phyloP scores from a whole-genome alignment of 225 moss, liverwort and hornwort genomes.

The Polytrichum formosum region DNA sequence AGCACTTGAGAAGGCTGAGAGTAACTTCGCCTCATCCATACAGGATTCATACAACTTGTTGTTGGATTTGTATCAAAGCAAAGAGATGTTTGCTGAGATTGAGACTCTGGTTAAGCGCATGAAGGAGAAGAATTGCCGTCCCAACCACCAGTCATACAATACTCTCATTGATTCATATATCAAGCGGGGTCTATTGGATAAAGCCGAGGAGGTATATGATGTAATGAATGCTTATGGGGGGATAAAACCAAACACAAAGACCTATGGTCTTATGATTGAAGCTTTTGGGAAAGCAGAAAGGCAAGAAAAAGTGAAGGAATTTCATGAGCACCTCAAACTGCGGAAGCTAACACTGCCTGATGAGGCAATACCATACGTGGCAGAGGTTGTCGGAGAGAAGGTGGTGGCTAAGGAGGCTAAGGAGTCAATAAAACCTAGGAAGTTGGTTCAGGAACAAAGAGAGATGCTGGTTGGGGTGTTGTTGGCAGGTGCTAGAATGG shows the following conservation, averaged over 20 bases:
- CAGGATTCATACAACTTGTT: slow-evolving; percentile 66
- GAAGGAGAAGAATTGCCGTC: slow-evolving; percentile 61
- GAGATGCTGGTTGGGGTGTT: slow-evolving; percentile 85
- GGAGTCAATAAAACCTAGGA: slow-evolving; percentile 40
- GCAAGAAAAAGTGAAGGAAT: slow-evolving; percentile 48
- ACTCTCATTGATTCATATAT: slow-evolving; percentile 68
- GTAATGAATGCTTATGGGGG: slow-evolving; percentile 50
- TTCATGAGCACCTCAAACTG: slow-evolving; percentile 43
- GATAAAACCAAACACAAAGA: slow-evolving; percentile 46
- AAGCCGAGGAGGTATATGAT: slow-evolving; percentile 59
- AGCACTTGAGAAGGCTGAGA: slow-evolving; percentile 61
- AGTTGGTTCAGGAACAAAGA: slow-evolving; percentile 63
- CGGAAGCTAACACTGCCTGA: slow-evolving; percentile 56
- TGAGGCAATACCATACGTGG: slow-evolving; percentile 35
- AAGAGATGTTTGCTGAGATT: slow-evolving; percentile 45
- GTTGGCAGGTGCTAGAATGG: slow-evolving; percentile 72
- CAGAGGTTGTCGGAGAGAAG: slow-evolving; percentile 50
- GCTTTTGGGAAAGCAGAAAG: slow-evolving; percentile 47
- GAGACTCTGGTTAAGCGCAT: slow-evolving; percentile 63
- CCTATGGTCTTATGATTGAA: slow-evolving; percentile 72
- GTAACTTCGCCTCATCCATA: slow-evolving; percentile 42
- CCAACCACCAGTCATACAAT: slow-evolving; percentile 70
- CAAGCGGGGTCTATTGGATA: slow-evolving; percentile 48
- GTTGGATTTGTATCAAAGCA: slow-evolving; percentile 69
- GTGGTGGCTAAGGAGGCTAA: slow-evolving; percentile 27